Percentiles rank a stretch among this genome's conserved stretches.
phyloP scores from a whole-genome alignment of 768 basidiomycete genomes.

The Boletus huronensis region DNA sequence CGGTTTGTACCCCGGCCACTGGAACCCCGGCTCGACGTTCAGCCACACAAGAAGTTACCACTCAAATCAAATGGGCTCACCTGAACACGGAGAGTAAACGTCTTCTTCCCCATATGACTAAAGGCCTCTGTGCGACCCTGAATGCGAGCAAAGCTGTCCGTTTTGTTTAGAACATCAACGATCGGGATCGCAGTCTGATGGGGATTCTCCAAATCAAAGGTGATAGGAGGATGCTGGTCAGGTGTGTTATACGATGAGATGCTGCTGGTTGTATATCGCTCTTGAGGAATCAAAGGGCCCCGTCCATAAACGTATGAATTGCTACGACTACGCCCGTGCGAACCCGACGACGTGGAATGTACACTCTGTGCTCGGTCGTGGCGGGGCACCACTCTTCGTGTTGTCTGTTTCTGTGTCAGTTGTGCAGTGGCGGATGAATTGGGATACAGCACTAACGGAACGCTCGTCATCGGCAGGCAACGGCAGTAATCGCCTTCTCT shows the following conservation, averaged over 20 bases:
- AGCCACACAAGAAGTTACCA: background rate
- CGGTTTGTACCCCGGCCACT: slow-evolving; percentile 79
- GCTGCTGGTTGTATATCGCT: slow-evolving; percentile 18
- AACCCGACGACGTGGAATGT: slow-evolving; percentile 7
- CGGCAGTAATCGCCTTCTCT: slow-evolving; percentile 13
- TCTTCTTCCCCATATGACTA: slow-evolving; percentile 60
- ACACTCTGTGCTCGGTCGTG: slow-evolving; percentile 4
- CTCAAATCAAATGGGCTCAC: slow-evolving; percentile 35
- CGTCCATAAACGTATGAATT: slow-evolving; percentile 9
- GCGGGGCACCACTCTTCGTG: slow-evolving; percentile 20
- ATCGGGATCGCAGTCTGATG: slow-evolving; percentile 58
- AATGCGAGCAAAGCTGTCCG: slow-evolving; percentile 51
- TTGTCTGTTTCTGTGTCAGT: slow-evolving; percentile 20
- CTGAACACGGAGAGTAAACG: slow-evolving; percentile 71
- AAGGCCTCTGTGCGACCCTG: slow-evolving; percentile 54
- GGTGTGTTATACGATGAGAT: slow-evolving; percentile 1
- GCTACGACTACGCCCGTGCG: slow-evolving; percentile 4
- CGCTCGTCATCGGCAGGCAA: slow-evolving; percentile 6
- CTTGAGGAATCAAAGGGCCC: slow-evolving; percentile 24
- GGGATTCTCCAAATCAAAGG: slow-evolving; percentile 54
- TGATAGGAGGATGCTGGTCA: slow-evolving; percentile 50
- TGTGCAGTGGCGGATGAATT: background rate
- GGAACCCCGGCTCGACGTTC: background rate
- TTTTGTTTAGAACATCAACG: slow-evolving; percentile 50
- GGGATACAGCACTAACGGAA: slow-evolving; percentile 12